Conservation (phyloP, 2,329 filamentous ascomycete genomes). For the Pseudogymnoascus verrucosus region DNA sequence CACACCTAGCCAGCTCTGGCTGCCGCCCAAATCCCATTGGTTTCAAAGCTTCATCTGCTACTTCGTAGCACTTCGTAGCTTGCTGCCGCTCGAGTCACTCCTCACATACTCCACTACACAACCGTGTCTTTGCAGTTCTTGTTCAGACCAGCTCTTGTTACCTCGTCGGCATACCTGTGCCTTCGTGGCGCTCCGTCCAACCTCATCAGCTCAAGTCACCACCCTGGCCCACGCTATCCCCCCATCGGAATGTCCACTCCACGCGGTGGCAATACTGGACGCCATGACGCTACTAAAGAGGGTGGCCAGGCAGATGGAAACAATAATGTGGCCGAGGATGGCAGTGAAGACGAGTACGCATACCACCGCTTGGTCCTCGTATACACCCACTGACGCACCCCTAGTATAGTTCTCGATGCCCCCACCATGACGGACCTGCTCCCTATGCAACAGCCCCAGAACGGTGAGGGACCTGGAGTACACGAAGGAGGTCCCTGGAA, state of each 20-base stretch:
- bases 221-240: neutral
- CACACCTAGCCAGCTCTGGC: neutral
- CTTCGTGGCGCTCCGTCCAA: neutral
- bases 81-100: neutral
- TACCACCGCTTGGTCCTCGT: neutral
- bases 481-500: neutral
- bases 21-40: neutral
- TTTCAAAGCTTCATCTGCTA: neutral
- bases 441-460: neutral
- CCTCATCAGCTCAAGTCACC: neutral
- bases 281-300: neutral
- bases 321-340: neutral
- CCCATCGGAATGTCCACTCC: neutral
- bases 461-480: neutral
- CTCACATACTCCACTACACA: neutral
- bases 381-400: neutral
- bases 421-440: neutral
- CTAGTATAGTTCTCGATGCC: neutral
- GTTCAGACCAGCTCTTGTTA: neutral
- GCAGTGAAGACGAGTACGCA: neutral
- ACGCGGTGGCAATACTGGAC: neutral
- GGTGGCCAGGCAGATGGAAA: no score
- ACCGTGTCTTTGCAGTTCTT: neutral
- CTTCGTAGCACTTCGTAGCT: neutral
- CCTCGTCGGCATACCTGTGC: neutral